Percentiles rank a stretch among this genome's conserved stretches.
Conservation (phyloP, 495 filamentous ascomycete genomes). For the Aspergillus funiculosus region DNA sequence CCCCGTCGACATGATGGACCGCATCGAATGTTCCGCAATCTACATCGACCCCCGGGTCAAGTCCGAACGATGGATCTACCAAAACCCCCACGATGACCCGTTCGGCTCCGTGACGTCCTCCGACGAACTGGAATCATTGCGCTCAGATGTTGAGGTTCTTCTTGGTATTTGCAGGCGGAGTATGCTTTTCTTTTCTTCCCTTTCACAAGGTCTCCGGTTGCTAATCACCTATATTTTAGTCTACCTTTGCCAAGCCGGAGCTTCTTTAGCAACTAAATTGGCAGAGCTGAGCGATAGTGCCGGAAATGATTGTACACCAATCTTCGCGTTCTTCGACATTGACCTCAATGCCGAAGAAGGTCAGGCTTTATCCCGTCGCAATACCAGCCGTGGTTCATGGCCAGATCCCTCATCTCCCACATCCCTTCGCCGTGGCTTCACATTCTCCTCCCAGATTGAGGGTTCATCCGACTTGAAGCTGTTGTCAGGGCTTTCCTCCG, state of each 20-base stretch:
- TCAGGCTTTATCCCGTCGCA: constrained; percentile 29
- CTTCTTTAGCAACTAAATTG: constrained; percentile 64
- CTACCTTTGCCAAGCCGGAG: constrained; percentile 63
- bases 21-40: constrained; percentile 68
- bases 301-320: constrained; percentile 60
- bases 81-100: constrained; percentile 31
- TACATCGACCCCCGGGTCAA: constrained; percentile 73
- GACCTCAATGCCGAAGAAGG: constrained; percentile 32
- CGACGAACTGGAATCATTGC: constrained; percentile 48
- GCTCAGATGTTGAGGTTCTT: constrained; percentile 43
- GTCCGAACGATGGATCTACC: constrained; percentile 54
- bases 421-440: constrained; percentile 38
- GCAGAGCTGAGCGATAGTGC: constrained; percentile 59
- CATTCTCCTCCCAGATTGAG: constrained; percentile 44
- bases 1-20: constrained; percentile 52
- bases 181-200: constrained; percentile 26
- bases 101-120: constrained; percentile 25
- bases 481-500: constrained; percentile 60
- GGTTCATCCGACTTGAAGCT: constrained; percentile 63
- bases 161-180: constrained; percentile 50
- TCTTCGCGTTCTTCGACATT: constrained; percentile 71
- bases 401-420: constrained; percentile 33
- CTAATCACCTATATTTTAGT: constrained; percentile 42
- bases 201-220: neutral
- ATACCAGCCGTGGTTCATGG: constrained; percentile 36